These are phyloP conservation scores for Pythium oligandrum DNA, from an alignment of 352 stramenopile genomes.

Conservation along the genomic window DNA sequence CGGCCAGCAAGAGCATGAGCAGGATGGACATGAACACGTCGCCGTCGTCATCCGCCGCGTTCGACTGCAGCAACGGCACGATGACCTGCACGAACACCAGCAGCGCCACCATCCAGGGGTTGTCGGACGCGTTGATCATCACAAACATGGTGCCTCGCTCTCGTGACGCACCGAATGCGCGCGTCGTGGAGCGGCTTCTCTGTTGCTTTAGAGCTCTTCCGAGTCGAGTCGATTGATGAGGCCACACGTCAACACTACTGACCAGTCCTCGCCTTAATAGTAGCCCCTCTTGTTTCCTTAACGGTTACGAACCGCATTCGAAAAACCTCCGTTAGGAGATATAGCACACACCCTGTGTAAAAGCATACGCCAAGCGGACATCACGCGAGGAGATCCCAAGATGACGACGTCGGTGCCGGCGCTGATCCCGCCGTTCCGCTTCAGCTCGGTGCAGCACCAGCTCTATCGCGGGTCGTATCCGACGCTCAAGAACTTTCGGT, in stretches of 20 bases:
- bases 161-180: too few species aligned
- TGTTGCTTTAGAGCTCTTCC: too few species aligned
- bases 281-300: conserved; percentile 5
- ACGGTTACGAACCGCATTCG: too few species aligned
- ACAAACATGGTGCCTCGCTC: conserved; percentile 49
- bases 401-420: conserved; percentile 54
- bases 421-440: conserved; percentile 85
- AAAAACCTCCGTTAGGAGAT: too few species aligned
- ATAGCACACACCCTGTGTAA: too few species aligned
- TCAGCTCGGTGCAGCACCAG: conserved; percentile 76
- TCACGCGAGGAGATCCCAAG: too few species aligned
- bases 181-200: too few species aligned
- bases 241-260: too few species aligned
- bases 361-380: too few species aligned
- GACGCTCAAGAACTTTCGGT: conserved; percentile 86
- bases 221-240: too few species aligned
- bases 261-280: background rate
- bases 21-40: conserved; percentile 44
- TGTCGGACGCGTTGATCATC: conserved; percentile 73
- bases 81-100: conserved; percentile 75
- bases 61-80: conserved; percentile 70
- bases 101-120: conserved; percentile 75
- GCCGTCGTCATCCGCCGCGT: conserved; percentile 49
- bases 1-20: conserved; percentile 47
- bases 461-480: conserved; percentile 80